Evolutionary conservation across 208 protist species (phyloP), one percentile per base, ranked within the genome.

Genomic region (Acanthamoeba lenticulata): DNA sequence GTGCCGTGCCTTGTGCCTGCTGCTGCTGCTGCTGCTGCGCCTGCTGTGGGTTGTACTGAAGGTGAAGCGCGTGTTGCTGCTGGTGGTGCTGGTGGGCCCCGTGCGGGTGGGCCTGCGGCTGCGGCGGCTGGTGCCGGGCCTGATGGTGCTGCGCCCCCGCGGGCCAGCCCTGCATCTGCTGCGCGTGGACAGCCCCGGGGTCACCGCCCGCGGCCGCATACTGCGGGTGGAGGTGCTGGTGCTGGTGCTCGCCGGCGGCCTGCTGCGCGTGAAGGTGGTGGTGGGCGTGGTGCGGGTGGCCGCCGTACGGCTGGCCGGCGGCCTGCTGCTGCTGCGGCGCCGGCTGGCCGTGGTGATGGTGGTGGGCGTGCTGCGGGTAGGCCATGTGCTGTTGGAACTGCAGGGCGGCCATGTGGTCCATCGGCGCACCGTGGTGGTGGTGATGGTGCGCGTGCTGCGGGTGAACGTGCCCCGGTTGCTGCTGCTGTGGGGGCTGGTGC

Each of bases 1-100:
- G 62, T 34, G 52, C 52, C 15, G 15, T 36, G 11, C 1, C 9
- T 17, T 85, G 74, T 11, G 38, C 42, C 38, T 47, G 44, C 1
- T 57, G 74, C 42, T 85, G 74, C 27, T 57, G 86, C 55, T 92
- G 86, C 34, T 65, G 86, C 34, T 57, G 86, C 7, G 55, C 19
- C 74, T 85, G 74, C 45, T 49, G 38, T 4, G 21, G 29, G 74
- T 36, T 85, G 42, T 85, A 85, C 42, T 52, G 40, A 27, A 85
- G 0, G 55, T 85, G 74, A 17, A 85, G 7, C 36, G 57, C n/a
- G n/a, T 77, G 74, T 4, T 24, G 19, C 19, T 79, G 69, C 32
- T 85, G 74, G n/a, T 47, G 74, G 44, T 85, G 74, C 74, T 47
- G 74, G 13, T 85, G 74, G 7, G 74, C 74, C 11, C 74, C 74